Evolutionary conservation across 352 stramenopile species (phyloP), one percentile per base, ranked within the genome.

Genomic region (Pythium chondricola): DNA sequence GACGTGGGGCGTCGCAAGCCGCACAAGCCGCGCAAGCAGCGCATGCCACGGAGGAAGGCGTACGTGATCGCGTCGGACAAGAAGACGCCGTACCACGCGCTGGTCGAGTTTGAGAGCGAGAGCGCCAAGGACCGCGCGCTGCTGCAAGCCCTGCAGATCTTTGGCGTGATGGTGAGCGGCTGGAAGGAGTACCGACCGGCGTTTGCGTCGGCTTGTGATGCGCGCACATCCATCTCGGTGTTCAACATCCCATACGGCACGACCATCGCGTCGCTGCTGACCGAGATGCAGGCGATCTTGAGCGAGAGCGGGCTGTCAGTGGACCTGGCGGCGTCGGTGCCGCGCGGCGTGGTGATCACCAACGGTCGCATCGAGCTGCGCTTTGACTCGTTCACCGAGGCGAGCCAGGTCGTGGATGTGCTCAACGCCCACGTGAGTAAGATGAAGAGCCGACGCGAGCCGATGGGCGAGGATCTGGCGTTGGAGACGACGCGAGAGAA

Each of bases 121-220:
- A 49, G 49, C 35, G 62, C 51, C 6, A 71, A 65, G 11, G 69
- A 83, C 4, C 71, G 70, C 6, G 83, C 83, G 29, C 67, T 87
- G 39, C 81, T 87, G 54, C 78, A 76, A 8, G 76, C 83, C 39
- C 54, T 92, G 20, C 78, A 88, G 64, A 94, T 94, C 52, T 94
- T 94, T 50, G 83, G 83, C 22, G 80, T 94, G 18, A 92, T 94
- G 78, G 88, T 94, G 74, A 61, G 45, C 18, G 82, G 79, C 43
- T 88, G 65, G 66, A 85, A 83, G n/a, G 77, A 94, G 61, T 83
- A 86, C 46, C 83, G 83, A 0, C 69, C 83, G 0, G 79, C 89
- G 47, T 94, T 94, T 48, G 74, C 78, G 39, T 78, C 76, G 2
- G 38, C 58, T 1, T 61, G 57, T 22, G 68, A 81, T 13, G 40